Conservation (phyloP, 2,329 filamentous ascomycete species). For the Cladosporium phlei region DNA sequence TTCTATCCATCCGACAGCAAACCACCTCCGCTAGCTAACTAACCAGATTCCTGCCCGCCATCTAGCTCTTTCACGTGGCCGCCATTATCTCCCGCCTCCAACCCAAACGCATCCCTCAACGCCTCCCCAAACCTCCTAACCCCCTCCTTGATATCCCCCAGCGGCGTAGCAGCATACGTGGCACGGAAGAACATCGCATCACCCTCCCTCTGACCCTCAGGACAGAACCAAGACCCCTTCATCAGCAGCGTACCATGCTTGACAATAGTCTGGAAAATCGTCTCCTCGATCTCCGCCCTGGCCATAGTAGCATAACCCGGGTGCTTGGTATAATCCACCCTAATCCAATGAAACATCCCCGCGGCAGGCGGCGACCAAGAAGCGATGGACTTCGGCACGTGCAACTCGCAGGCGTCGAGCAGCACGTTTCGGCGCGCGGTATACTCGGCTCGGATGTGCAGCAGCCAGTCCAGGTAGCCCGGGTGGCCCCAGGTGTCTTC, state of each 20-base stretch:
- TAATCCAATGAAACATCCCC: conserved; percentile 92
- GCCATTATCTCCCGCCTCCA: conserved; percentile 31
- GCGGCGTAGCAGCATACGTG: conserved; percentile 76
- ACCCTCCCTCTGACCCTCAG: conserved; percentile 57
- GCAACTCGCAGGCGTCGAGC: conserved; percentile 71
- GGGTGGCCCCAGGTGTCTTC: conserved; percentile 93
- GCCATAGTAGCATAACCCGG: conserved; percentile 52
- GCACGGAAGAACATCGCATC: conserved; percentile 78
- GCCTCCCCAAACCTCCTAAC: conserved; percentile 66
- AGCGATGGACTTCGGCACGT: conserved; percentile 68
- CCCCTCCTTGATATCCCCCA: conserved; percentile 47
- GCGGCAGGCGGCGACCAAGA: conserved; percentile 75
- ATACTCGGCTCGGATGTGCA: conserved; percentile 75
- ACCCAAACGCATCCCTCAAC: conserved; percentile 57
- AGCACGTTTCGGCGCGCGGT: conserved; percentile 73
- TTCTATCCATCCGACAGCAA: too few species aligned
- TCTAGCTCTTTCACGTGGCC: too few species aligned
- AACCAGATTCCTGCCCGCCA: conserved; percentile 10
- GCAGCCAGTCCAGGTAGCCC: conserved; percentile 85
- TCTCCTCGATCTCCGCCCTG: conserved; percentile 69
- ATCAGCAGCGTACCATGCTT: conserved; percentile 74
- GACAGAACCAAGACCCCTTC: conserved; percentile 85
- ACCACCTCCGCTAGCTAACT: not conserved
- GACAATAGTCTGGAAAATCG: conserved; percentile 75
- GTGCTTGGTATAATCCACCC: conserved; percentile 62